Evolutionary conservation across 179 eudicot genomes (phyloP).

Genomic region (Spinacia oleracea): DNA sequence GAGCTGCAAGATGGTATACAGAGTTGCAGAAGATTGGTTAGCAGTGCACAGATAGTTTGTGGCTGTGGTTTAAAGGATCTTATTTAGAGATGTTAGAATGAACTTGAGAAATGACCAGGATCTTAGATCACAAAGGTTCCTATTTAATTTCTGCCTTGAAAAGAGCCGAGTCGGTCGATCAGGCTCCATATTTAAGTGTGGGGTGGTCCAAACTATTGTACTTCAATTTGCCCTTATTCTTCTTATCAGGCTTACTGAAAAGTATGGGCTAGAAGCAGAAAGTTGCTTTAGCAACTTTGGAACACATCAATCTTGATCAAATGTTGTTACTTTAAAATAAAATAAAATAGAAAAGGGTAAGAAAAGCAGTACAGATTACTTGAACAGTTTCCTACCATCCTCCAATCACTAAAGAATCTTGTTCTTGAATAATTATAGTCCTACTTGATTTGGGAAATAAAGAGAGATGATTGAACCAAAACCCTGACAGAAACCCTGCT

Average conservation of each 20-base stretch:
- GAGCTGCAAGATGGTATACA: not conserved
- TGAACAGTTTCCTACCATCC: constrained; percentile 19
- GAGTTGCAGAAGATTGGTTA: constrained; percentile 25
- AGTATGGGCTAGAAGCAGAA: constrained; percentile 37
- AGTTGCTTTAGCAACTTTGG: constrained; percentile 26
- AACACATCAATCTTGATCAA: constrained; percentile 30
- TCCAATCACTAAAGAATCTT: constrained; percentile 28
- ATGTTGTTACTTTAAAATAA: not conserved
- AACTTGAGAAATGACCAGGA: not conserved
- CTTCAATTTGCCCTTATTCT: constrained; percentile 21
- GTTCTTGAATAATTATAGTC: constrained; percentile 28
- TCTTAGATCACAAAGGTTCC: constrained; percentile 11
- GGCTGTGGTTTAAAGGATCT: constrained; percentile 16
- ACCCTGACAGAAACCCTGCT: constrained; percentile 35
- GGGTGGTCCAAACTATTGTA: constrained; percentile 28
- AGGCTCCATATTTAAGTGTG: not conserved
- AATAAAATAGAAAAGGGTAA: not conserved
- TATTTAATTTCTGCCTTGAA: not conserved
- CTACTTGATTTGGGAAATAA: constrained; percentile 16
- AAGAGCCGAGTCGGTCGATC: no score
- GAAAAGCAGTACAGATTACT: not conserved
- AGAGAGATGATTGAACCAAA: constrained; percentile 19
- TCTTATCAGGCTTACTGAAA: constrained; percentile 21
- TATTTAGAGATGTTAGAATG: constrained; percentile 16
- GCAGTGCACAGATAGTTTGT: constrained; percentile 4